Evolutionary conservation across 306 rosid species (phyloP).

Genomic region (Boehmeria nivea): DNA sequence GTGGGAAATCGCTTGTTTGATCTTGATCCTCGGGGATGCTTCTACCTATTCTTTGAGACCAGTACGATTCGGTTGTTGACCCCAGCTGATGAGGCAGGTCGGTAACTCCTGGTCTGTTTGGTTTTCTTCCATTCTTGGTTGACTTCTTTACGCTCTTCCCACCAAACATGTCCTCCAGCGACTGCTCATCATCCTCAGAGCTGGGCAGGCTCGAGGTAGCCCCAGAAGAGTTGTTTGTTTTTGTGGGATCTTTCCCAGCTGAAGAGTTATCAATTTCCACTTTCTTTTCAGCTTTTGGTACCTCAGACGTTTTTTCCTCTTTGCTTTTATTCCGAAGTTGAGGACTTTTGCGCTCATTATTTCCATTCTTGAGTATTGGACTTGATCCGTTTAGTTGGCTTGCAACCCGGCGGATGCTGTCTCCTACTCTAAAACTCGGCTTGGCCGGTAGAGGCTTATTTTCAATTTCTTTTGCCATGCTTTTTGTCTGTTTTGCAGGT

Average conservation of each 20-base stretch:
- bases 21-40: conserved; percentile 40
- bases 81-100: conserved; percentile 27
- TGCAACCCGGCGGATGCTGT: conserved; percentile 42
- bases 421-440: conserved; percentile 43
- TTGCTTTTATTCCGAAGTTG: conserved; percentile 7
- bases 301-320: conserved; percentile 9
- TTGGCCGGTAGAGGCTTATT: conserved; percentile 12
- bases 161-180: conserved; percentile 30
- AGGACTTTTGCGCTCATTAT: conserved; percentile 21
- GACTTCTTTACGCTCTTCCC: conserved; percentile 24
- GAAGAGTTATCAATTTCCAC: conserved; percentile 21
- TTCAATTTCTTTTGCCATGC: conserved; percentile 1
- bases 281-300: conserved; percentile 17
- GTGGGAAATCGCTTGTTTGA: conserved; percentile 16
- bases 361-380: conserved; percentile 33
- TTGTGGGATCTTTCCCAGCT: conserved; percentile 43
- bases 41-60: conserved; percentile 60
- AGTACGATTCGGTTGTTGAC: conserved; percentile 45
- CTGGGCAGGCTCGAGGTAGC: conserved; percentile 11
- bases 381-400: conserved; percentile 36
- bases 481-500: conserved; percentile 5
- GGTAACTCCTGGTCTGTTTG: conserved; percentile 8
- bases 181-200: conserved; percentile 26
- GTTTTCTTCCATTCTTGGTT: conserved; percentile 18
- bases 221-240: conserved; percentile 24